Base-by-base conservation (phyloP, 1,284 basidiomycete species). In the Uromyces viciae-fabae region DNA sequence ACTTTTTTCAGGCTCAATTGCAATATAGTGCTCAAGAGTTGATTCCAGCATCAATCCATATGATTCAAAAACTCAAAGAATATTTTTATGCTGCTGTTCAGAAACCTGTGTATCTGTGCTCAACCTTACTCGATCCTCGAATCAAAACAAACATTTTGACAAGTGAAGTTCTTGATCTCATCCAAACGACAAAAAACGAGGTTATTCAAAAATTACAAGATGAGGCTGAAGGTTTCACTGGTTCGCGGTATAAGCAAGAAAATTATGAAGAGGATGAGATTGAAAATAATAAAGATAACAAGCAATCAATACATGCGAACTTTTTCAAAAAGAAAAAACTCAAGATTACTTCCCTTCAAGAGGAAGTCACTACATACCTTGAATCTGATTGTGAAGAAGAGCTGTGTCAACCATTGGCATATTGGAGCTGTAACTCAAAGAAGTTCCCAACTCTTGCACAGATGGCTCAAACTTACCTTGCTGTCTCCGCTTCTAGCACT, bases 391-490 rank as follows among this genome's bases (percentile, higher is more conserved):
- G 64, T 66, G 64, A 66, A 42, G 64, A 66, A 42, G 38, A 66
- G 38, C 38, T n/a, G n/a, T 43, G 33, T 43, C 17, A 66, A 2
- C 38, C 22, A 3, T 22, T 66, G n/a, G 3, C 17, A 17, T 66
- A 38, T 66, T 66, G 64, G 64, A 66, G 43, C 40, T 36, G 8
- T 5, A 66, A 66, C 64, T 42, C 38, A 1, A 36, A 66, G 28
- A 25, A 22, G 14, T 73, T 56, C 56, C 5, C 71, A 36, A 52
- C 19, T 28, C 71, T 73, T 8, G 43, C 71, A 3, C 31, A 25
- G 7, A 73, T 73, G 71, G 71, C 71, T 40, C n/a, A 19, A 31
- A 40, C 43, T 54, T 73, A 73, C 71, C 31, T 73, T 15, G 46
- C 71, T 5, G 49, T 56, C 17, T 17, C 49, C 3, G 71, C 71